A percentile compares a stretch with the other conserved stretches of the same genome.
phyloP scores from a whole-genome alignment of 305 asterid genomes.

The Fraxinus platypoda region DNA sequence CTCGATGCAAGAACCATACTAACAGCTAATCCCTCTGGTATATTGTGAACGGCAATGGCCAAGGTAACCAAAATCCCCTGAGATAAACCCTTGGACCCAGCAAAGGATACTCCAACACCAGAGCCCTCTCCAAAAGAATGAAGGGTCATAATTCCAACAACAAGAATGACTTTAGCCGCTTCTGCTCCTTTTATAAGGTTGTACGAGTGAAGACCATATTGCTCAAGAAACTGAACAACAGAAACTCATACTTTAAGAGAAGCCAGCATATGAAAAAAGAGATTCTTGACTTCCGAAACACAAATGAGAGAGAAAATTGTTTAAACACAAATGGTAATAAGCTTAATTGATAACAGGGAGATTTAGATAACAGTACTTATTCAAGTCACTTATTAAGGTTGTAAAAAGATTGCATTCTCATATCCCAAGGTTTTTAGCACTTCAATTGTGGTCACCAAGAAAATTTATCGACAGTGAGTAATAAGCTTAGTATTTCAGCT shows the following conservation, averaged over 20 bases:
- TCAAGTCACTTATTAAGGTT: neutral
- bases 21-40: slow-evolving; percentile 98
- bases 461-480: neutral
- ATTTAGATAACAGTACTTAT: neutral
- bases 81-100: slow-evolving; percentile 92
- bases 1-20: slow-evolving; percentile 98
- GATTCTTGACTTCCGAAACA: neutral
- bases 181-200: slow-evolving; percentile 99
- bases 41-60: slow-evolving; percentile 96
- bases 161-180: slow-evolving; percentile 86
- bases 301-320: neutral
- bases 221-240: slow-evolving; percentile 71
- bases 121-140: slow-evolving; percentile 99
- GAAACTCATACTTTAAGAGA: neutral
- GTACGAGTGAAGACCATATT: too few species aligned
- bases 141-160: slow-evolving; percentile 96
- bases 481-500: neutral
- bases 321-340: neutral
- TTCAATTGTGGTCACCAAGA: neutral
- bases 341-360: neutral
- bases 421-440: neutral
- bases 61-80: slow-evolving; percentile 86
- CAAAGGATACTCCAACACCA: slow-evolving; percentile 98
- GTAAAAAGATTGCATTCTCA: neutral
- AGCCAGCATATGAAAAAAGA: neutral